Base-by-base conservation (phyloP, 345 rosid genomes). In the Arabidopsis arenosa region DNA sequence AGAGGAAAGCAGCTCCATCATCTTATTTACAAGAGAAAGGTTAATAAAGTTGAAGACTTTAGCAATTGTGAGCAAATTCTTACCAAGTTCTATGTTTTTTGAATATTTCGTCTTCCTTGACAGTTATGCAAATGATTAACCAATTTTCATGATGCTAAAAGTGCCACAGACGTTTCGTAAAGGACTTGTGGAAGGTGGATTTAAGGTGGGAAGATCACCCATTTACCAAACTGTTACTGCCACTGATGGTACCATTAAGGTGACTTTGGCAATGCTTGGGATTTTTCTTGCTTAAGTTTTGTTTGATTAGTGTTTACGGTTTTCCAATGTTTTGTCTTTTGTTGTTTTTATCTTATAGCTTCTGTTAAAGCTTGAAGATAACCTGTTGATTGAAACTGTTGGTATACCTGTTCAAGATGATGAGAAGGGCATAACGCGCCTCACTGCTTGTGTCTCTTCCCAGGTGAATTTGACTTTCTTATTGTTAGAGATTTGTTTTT, bases 1-100 rank as follows among this genome's bases (percentile, higher is more conserved):
- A 89, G 96, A 84, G 99, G 99, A 40, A 95, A 95, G 82, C 97
- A 95, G 65, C 86, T 95, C 5, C 88, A 95, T 76, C 98, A 95
- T 79, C 85, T 90, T 5, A 83, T 93, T 7, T 95, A 95, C 86
- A 82, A 87, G 89, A 87, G 96, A 75, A 93, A 89, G 68, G 85
- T 84, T 58, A 85, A 77, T 79, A 87, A 90, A 48, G 86, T 93
- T 59, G 88, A 88, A 70, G 96, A 89, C 68, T 95, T 95, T 76
- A 82, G 86, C 81, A 90, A 90, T 57, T 69, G 99, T 92, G 79
- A 86, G 96, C 79, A 33, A 28, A 30, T 23, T 75, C 39, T 3
- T 40, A 52, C 30, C 13, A 15, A 62, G 30, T 39, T 18, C 26
- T 72, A 7, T 10, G 21, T 32, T 65, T 63, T 15, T 11, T 59